These are phyloP conservation scores for Termitomyces sp. DNA, from an alignment of 768 basidiomycete genomes.

Conservation along the genomic window DNA sequence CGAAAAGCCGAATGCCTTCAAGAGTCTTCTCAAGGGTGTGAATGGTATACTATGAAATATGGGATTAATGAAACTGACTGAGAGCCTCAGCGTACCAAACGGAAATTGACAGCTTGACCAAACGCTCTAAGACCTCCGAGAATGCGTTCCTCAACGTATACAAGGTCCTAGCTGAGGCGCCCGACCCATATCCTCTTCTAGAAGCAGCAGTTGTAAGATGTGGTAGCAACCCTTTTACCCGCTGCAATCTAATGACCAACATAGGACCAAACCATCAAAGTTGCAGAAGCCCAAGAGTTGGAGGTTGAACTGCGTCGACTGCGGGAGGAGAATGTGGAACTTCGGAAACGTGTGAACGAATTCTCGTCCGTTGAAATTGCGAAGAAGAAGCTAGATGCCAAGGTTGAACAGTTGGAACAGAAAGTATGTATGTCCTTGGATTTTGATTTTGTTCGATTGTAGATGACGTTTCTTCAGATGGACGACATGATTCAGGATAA, in stretches of 20 bases:
- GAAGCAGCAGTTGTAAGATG: constrained; percentile 81
- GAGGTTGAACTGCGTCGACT: constrained; percentile 71
- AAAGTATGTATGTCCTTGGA: constrained; percentile 47
- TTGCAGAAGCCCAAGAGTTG: constrained; percentile 73
- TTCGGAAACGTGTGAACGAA: constrained; percentile 70
- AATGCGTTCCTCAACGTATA: constrained; percentile 96
- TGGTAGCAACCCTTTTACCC: not conserved
- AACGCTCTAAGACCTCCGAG: constrained; percentile 88
- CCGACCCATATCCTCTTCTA: constrained; percentile 94
- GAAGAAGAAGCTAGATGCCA: constrained; percentile 72
- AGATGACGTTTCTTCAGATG: constrained; percentile 58
- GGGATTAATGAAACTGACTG: not conserved
- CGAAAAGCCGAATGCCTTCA: constrained; percentile 85
- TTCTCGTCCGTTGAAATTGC: constrained; percentile 57
- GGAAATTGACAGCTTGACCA: constrained; percentile 94
- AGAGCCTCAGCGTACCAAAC: constrained; percentile 76
- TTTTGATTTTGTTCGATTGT: not conserved
- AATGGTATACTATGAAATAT: not conserved
- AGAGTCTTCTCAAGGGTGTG: constrained; percentile 82
- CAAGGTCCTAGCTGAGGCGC: constrained; percentile 94
- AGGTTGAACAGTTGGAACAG: constrained; percentile 75
- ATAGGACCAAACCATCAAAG: constrained; percentile 92
- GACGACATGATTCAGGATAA: constrained; percentile 88
- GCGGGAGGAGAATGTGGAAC: constrained; percentile 78
- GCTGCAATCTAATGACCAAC: not conserved